Percentiles rank a stretch among this genome's conserved stretches.
phyloP scores from a whole-genome alignment of 768 basidiomycete genomes.

The Pholiota conissans region DNA sequence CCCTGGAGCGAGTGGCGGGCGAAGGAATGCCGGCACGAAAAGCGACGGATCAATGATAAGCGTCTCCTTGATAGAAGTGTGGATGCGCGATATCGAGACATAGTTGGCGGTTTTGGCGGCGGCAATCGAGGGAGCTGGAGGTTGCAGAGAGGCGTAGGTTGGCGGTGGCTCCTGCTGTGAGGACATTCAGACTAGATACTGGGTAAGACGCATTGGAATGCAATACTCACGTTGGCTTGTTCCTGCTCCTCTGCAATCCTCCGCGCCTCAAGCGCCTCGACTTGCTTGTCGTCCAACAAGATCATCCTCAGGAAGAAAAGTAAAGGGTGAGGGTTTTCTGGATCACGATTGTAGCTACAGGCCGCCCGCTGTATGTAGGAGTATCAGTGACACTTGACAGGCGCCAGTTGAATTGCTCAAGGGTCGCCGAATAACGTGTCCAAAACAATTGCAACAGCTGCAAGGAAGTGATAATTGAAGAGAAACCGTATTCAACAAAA shows the following conservation, averaged over 20 bases:
- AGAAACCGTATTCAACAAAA: neutral
- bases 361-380: neutral
- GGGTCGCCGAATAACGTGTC: neutral
- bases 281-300: slow-evolving; percentile 27
- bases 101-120: slow-evolving; percentile 25
- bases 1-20: slow-evolving; percentile 22
- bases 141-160: slow-evolving; percentile 30
- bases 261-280: slow-evolving; percentile 25
- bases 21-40: slow-evolving; percentile 25
- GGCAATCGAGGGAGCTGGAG: slow-evolving; percentile 3
- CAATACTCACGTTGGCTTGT: slow-evolving; percentile 15
- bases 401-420: neutral
- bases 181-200: neutral
- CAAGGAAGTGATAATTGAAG: neutral
- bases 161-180: slow-evolving; percentile 30
- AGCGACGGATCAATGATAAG: slow-evolving; percentile 30
- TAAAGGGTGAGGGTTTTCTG: neutral
- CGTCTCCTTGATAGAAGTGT: slow-evolving; percentile 27
- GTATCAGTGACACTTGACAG: neutral
- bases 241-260: slow-evolving; percentile 25
- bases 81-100: slow-evolving; percentile 25
- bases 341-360: neutral
- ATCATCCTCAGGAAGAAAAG: slow-evolving; percentile 24
- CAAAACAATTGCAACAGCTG: neutral
- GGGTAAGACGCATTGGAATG: neutral